Evolutionary conservation across 371 early-diverging fungal species (phyloP), one percentile per base, ranked within the genome.

Genomic region (Zychaea mexicana): DNA sequence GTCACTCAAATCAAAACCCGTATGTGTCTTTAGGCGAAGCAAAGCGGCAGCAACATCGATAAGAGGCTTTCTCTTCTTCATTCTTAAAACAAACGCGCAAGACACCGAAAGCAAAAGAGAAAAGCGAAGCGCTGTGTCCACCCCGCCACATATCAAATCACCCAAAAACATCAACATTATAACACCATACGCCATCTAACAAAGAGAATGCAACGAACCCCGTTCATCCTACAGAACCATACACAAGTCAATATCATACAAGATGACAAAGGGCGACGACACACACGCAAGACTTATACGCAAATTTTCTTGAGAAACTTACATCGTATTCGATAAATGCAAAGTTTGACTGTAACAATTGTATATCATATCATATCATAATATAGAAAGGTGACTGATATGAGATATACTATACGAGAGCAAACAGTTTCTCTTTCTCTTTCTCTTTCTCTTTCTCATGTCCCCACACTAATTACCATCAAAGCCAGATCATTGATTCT

Each of bases 311-410:
- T 15, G 3, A 3, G 15, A 3, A 2, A 57, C 60, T 60, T 66
- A 66, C 66, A 53, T 60, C 60, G 45, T 60, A 66, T 66, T 66
- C 66, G 45, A 66, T 54, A 46, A 66, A 66, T 19, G 60, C 66
- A 36, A 55, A 66, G 36, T 61, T 46, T 3, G 55, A 24, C 65
- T 65, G 28, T 5, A 4, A 26, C 10, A 17, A 33, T 2, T 39
- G n/a, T n/a, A n/a, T n/a, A n/a, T n/a, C n/a, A n/a, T n/a, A n/a
- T n/a, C n/a, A n/a, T n/a, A n/a, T n/a, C n/a, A n/a, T n/a, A n/a
- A n/a, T n/a, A n/a, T n/a, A n/a, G n/a, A n/a, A n/a, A n/a, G n/a
- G n/a, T n/a, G n/a, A n/a, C n/a, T n/a, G n/a, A n/a, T n/a, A n/a
- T n/a, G n/a, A n/a, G n/a, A n/a, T 9, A 52, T 22, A 42, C 4